Base-by-base conservation (phyloP, 805 yeast genomes). In the Monosporozyma siamensis region DNA sequence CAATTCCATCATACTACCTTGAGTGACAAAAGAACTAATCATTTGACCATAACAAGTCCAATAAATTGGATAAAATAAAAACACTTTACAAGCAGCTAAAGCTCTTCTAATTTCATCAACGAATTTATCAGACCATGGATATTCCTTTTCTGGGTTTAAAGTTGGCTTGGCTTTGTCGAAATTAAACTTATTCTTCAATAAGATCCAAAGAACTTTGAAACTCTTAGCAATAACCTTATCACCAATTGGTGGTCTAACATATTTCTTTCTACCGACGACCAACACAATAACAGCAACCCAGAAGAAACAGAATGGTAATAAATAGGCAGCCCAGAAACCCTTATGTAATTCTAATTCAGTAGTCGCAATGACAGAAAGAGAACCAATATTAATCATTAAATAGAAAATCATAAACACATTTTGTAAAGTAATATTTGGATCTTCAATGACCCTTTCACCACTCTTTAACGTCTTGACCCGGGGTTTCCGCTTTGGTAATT, bases 21-120 rank as follows among this genome's bases (percentile, higher is more conserved):
- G 87, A 32, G 85, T 73, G 45, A 81, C 74, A 54, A 83, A 81
- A 62, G 79, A 79, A 65, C 77, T 78, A 45, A 75, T 59, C 82
- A 83, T 82, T 66, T 80, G 86, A 39, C 78, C 77, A 61, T 80
- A 81, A 27, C 77, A 79, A 40, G 80, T 70, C 87, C 87, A 81
- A 68, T 78, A 83, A 40, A 83, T 67, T 30, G 88, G 84, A 59
- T 73, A 82, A 65, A 77, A 79, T 11, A 72, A 55, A 56, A 82
- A 83, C 40, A 83, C 85, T 61, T 78, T 77, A 70, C 88, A 83
- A 37, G 88, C 89, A 43, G 68, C 66, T 40, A 81, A 45, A 8
- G 89, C 72, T 52, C 84, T 74, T 40, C 60, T 61, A 38, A 82
- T 80, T 68, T 83, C 88, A 46, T 81, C 88, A 29, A 83, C 88